phyloP scores from a whole-genome alignment of 2,329 filamentous ascomycete genomes.

The Penicillium capsulatum region DNA sequence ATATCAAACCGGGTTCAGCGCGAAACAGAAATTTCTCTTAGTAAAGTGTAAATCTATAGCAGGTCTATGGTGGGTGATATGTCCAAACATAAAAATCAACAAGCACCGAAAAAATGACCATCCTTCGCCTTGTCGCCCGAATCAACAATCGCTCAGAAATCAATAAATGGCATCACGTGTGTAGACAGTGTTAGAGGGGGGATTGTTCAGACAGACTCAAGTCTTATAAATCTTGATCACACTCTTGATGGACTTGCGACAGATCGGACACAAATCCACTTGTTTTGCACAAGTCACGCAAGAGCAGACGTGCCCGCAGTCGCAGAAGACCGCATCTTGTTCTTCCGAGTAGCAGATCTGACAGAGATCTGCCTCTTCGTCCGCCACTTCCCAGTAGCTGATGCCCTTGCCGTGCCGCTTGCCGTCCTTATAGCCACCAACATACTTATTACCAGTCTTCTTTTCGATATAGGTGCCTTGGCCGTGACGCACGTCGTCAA shows the following conservation, averaged over 20 bases:
- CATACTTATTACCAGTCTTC: constrained; percentile 57
- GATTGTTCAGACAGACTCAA: constrained; percentile 23
- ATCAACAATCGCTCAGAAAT: constrained; percentile 7
- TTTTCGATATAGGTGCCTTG: constrained; percentile 55
- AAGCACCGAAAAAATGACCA: neutral
- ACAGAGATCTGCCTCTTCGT: constrained; percentile 57
- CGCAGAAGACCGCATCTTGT: constrained; percentile 58
- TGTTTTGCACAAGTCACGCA: constrained; percentile 57
- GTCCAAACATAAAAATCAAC: too few species aligned
- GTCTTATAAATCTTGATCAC: constrained; percentile 56
- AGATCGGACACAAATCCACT: constrained; percentile 59
- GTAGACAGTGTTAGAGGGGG: too few species aligned
- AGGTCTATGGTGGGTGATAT: too few species aligned
- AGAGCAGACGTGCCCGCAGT: constrained; percentile 60
- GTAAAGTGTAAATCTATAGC: too few species aligned
- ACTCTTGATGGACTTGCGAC: constrained; percentile 53
- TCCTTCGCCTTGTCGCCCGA: constrained; percentile 2
- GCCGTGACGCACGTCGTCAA: constrained; percentile 49
- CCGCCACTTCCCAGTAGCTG: constrained; percentile 58
- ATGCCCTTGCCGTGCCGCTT: constrained; percentile 60
- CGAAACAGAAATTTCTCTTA: too few species aligned
- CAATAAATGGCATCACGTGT: too few species aligned
- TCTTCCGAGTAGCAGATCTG: constrained; percentile 60
- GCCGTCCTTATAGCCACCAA: constrained; percentile 58
- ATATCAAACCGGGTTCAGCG: constrained; percentile 8